Conservation (phyloP, 805 yeast species). For the Lachancea kluyveri region DNA sequence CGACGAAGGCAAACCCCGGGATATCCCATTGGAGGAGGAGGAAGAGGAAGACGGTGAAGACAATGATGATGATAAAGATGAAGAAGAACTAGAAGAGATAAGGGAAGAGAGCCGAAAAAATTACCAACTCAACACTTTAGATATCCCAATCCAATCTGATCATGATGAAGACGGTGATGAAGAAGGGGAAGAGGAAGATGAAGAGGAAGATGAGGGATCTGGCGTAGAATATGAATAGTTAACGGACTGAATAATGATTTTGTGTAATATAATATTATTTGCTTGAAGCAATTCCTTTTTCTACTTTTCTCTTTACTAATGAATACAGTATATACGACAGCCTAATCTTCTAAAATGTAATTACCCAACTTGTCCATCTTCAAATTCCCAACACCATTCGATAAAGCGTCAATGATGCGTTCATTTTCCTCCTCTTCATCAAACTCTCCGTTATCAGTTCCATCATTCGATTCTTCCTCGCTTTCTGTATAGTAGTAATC, state of each 20-base stretch:
- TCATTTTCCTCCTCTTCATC: conserved; percentile 44
- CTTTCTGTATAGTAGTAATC: conserved; percentile 19
- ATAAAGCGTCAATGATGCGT: conserved; percentile 64
- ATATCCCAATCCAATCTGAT: conserved; percentile 24
- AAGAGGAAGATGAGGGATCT: conserved; percentile 33
- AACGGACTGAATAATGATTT: conserved; percentile 7
- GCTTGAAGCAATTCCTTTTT: too few species aligned
- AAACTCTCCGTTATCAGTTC: conserved; percentile 26
- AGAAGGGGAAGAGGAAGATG: conserved; percentile 18
- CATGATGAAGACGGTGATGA: conserved; percentile 15
- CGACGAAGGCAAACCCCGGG: conserved; percentile 9
- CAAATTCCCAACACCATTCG: conserved; percentile 54
- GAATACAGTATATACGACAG: too few species aligned
- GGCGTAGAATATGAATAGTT: conserved; percentile 32
- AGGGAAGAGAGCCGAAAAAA: conserved; percentile 13
- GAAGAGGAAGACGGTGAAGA: conserved; percentile 30
- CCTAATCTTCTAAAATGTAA: conserved; percentile 54
- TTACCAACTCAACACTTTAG: conserved; percentile 5
- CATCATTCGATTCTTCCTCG: conserved; percentile 28
- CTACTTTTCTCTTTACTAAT: too few species aligned
- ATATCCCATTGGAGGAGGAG: too few species aligned
- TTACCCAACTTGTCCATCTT: conserved; percentile 82
- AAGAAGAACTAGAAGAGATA: conserved; percentile 30
- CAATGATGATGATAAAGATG: conserved; percentile 28
- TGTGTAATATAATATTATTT: background rate